Percentiles rank a stretch among this genome's conserved stretches.
Conservation (phyloP, 768 basidiomycete species). For the Phylloporus sp. region DNA sequence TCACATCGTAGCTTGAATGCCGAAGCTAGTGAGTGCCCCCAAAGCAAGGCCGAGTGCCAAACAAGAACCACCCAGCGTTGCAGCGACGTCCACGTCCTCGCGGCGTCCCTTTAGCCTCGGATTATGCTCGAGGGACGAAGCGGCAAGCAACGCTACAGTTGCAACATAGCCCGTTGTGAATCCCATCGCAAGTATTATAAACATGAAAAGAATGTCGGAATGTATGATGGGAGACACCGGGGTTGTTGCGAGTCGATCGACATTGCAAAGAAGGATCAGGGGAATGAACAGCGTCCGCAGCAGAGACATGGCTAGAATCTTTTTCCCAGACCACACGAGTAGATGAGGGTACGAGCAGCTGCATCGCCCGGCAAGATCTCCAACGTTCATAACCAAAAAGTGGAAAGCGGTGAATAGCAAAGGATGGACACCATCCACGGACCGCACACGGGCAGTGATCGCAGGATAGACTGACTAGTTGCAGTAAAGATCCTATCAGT, state of each 20-base stretch:
- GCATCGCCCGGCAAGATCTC: conserved; percentile 66
- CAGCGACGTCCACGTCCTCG: conserved; percentile 81
- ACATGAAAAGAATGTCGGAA: conserved; percentile 72
- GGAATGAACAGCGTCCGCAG: conserved; percentile 1
- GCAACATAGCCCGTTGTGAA: conserved; percentile 74
- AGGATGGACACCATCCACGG: background rate
- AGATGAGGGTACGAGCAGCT: conserved; percentile 71
- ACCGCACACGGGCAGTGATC: background rate
- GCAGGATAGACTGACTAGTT: background rate
- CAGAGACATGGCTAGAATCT: conserved; percentile 3
- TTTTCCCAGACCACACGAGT: conserved; percentile 39
- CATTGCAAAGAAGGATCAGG: conserved; percentile 39
- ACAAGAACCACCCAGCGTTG: conserved; percentile 73
- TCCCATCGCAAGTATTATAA: conserved; percentile 65
- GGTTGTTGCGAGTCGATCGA: conserved; percentile 43
- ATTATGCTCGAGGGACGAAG: conserved; percentile 64
- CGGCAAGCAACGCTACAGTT: conserved; percentile 75
- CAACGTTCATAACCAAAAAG: conserved; percentile 68
- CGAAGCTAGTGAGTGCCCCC: conserved; percentile 79
- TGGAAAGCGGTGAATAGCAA: conserved; percentile 42
- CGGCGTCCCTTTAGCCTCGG: conserved; percentile 36
- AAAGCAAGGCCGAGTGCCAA: conserved; percentile 67
- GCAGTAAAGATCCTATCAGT: conserved; percentile 1
- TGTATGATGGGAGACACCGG: conserved; percentile 45
- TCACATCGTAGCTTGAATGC: conserved; percentile 62